Evolutionary conservation across 169 alveolate species (phyloP).

Genomic region (Plasmodium gonderi): DNA sequence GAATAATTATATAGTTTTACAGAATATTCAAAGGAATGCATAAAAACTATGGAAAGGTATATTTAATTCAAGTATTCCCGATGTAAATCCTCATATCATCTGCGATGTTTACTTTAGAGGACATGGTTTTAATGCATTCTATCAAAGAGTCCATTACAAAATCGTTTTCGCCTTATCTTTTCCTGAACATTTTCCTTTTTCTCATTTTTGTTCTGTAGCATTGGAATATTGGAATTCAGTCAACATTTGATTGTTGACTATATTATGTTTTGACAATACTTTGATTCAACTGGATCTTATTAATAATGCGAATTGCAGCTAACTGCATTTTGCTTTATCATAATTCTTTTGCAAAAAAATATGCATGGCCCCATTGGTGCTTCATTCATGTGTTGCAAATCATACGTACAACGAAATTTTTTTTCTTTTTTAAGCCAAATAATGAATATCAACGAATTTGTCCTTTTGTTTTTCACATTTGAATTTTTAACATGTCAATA

Average conservation of each 20-base stretch:
- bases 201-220: neutral
- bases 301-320: too few species aligned
- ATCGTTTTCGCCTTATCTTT: neutral
- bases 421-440: neutral
- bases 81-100: conserved; percentile 84
- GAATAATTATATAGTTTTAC: conserved; percentile 83
- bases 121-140: neutral
- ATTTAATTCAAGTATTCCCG: conserved; percentile 87
- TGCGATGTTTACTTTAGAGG: conserved; percentile 48
- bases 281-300: too few species aligned
- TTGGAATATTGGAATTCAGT: too few species aligned
- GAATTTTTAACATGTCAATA: neutral
- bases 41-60: conserved; percentile 84
- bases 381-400: neutral
- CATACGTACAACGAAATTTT: too few species aligned
- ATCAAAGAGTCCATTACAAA: neutral
- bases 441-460: neutral
- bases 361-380: too few species aligned
- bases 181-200: neutral
- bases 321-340: too few species aligned
- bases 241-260: too few species aligned
- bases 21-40: conserved; percentile 80
- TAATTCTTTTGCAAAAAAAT: too few species aligned
- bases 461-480: neutral
- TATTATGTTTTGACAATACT: too few species aligned